phyloP scores from a whole-genome alignment of 2,329 filamentous ascomycete genomes.

The Penicillium brasilianum region DNA sequence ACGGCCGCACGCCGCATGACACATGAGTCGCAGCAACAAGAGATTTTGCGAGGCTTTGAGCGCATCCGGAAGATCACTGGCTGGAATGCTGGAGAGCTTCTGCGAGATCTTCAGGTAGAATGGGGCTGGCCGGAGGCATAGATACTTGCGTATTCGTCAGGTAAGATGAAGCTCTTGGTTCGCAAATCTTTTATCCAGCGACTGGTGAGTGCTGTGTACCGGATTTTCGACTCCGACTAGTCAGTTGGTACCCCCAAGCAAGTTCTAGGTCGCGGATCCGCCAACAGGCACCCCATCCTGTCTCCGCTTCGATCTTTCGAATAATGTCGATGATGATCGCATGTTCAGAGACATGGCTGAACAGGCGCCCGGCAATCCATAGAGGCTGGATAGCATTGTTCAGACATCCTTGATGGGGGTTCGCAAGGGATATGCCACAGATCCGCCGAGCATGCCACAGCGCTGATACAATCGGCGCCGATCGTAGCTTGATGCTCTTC shows the following conservation, averaged over 20 bases:
- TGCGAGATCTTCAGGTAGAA: constrained; percentile 26
- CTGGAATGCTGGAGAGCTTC: constrained; percentile 41
- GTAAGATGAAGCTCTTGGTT: neutral
- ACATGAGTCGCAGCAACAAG: constrained; percentile 54
- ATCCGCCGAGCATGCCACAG: constrained; percentile 63
- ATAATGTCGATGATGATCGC: constrained; percentile 46
- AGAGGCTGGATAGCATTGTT: constrained; percentile 65
- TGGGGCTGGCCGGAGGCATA: constrained; percentile 33
- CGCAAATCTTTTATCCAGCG: constrained; percentile 7
- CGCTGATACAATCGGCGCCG: constrained; percentile 42
- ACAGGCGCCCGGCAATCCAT: constrained; percentile 60
- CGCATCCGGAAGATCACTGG: constrained; percentile 49
- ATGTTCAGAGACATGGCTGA: constrained; percentile 57
- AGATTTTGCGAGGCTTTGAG: constrained; percentile 49
- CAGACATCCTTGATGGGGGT: constrained; percentile 60
- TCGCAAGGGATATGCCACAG: constrained; percentile 62
- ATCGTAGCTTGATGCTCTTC: constrained; percentile 33
- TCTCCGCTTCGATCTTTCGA: constrained; percentile 57
- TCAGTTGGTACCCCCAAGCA: constrained; percentile 36
- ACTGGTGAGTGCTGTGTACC: constrained; percentile 5
- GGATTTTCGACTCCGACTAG: constrained; percentile 17
- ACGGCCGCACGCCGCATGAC: constrained; percentile 55
- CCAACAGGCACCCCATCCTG: constrained; percentile 61
- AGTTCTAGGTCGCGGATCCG: constrained; percentile 58
- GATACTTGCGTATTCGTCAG: neutral